A percentile compares a stretch with the other conserved stretches of the same genome.
Evolutionary conservation across 1,139 yeast genomes (phyloP).

Genomic region (Meyerozyma guilliermondii): DNA sequence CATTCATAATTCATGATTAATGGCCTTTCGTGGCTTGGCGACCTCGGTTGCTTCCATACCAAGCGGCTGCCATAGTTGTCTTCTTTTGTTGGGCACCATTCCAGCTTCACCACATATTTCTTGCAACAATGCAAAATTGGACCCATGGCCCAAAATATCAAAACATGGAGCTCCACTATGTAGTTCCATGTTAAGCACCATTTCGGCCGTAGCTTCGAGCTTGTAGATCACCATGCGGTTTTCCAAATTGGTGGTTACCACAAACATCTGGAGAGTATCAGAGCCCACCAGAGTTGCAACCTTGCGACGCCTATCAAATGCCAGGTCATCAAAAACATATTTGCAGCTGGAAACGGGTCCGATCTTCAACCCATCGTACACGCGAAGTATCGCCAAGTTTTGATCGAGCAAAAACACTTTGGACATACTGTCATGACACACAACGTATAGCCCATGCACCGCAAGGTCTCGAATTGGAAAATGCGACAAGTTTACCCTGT

Average conservation of each 20-base stretch:
- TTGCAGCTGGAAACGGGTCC: constrained; percentile 23
- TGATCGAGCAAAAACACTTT: constrained; percentile 26
- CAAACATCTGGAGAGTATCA: constrained; percentile 10
- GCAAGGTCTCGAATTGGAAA: constrained; percentile 22
- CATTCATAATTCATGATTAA: neutral
- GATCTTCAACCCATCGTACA: constrained; percentile 19
- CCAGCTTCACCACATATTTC: neutral
- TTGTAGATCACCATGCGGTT: constrained; percentile 20
- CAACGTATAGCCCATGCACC: constrained; percentile 16
- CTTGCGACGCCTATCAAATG: neutral
- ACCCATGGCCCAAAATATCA: constrained; percentile 3
- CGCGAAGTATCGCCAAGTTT: constrained; percentile 15
- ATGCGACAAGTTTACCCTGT: constrained; percentile 18
- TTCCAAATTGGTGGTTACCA: constrained; percentile 21
- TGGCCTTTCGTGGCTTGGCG: neutral
- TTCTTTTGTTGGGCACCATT: neutral
- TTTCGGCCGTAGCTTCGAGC: constrained; percentile 12
- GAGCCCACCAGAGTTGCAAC: neutral
- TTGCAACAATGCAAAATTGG: neutral
- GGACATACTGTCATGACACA: constrained; percentile 29
- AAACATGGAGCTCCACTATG: constrained; percentile 7
- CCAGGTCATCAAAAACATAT: constrained; percentile 6
- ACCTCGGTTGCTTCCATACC: neutral
- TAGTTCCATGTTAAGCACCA: constrained; percentile 9
- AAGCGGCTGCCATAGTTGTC: neutral